Conservation (phyloP, 2,329 filamentous ascomycete species). For the Lithohypha guttulata region DNA sequence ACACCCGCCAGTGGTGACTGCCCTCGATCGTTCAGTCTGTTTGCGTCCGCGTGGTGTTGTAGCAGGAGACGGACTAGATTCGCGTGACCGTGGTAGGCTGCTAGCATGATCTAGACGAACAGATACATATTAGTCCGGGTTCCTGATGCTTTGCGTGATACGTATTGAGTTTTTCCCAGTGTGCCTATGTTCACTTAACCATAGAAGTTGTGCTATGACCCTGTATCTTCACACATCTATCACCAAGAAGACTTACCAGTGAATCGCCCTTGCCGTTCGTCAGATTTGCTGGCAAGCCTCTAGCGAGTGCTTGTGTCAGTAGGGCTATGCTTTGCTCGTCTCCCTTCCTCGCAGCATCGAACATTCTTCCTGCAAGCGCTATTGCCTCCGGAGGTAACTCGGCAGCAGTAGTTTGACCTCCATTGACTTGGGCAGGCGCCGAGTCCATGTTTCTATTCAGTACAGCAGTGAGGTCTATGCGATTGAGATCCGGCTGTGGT, state of each 20-base stretch:
- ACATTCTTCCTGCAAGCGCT: constrained; percentile 55
- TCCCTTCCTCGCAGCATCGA: constrained; percentile 54
- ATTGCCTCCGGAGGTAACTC: constrained; percentile 53
- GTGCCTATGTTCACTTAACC: no score
- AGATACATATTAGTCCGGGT: constrained; percentile 1
- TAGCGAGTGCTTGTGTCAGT: constrained; percentile 53
- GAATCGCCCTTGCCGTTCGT: constrained; percentile 65
- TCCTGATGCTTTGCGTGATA: no score
- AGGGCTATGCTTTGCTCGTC: constrained; percentile 35
- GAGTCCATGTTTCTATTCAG: constrained; percentile 3
- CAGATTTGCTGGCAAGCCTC: constrained; percentile 57
- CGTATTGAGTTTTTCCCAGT: no score
- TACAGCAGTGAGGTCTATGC: no score
- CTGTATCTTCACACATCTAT: no score
- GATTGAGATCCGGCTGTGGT: no score
- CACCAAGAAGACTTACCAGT: no score
- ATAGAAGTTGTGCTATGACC: no score
- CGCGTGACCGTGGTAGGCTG: constrained; percentile 57
- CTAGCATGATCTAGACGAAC: constrained; percentile 53
- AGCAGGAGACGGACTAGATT: constrained; percentile 51
- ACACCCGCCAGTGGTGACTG: constrained; percentile 62
- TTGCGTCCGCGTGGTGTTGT: constrained; percentile 53
- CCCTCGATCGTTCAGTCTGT: constrained; percentile 55
- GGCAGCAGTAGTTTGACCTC: not conserved
- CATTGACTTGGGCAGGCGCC: constrained; percentile 5